phyloP scores from a whole-genome alignment of 352 stramenopile species.

The Stephanocyclus meneghinianus region DNA sequence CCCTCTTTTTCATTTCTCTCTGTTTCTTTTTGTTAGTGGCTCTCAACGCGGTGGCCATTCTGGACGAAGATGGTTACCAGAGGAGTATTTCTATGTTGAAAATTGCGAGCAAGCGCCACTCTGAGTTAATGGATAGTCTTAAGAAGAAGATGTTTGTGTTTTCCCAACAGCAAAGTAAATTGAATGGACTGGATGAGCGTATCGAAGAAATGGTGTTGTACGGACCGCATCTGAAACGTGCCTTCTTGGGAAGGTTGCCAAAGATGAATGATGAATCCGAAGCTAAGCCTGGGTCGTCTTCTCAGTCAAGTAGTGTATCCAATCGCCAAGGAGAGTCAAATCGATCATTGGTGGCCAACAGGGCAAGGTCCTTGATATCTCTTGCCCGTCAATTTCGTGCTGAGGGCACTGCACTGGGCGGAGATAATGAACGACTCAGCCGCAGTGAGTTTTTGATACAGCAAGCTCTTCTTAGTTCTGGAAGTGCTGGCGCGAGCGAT shows the following conservation, averaged over 20 bases:
- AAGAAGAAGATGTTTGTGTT: constrained; percentile 56
- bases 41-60: constrained; percentile 80
- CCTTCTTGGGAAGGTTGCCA: constrained; percentile 55
- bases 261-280: constrained; percentile 55
- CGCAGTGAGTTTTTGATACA: constrained; percentile 53
- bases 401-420: constrained; percentile 25
- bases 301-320: background rate
- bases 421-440: constrained; percentile 43
- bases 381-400: constrained; percentile 33
- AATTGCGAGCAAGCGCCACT: constrained; percentile 58
- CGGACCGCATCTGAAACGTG: constrained; percentile 56
- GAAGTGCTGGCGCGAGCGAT: constrained; percentile 44
- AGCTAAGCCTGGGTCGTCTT: constrained; percentile 8
- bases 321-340: constrained; percentile 18
- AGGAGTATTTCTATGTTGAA: constrained; percentile 64
- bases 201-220: constrained; percentile 57
- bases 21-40: constrained; percentile 38
- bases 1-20: background rate
- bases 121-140: constrained; percentile 60
- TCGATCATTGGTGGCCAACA: constrained; percentile 32
- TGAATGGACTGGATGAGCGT: constrained; percentile 42
- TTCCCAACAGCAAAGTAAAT: constrained; percentile 35
- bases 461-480: constrained; percentile 53
- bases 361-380: constrained; percentile 39
- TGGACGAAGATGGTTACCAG: constrained; percentile 68